Conservation (phyloP, 2,329 filamentous ascomycete species). For the Hypoxylon sp. region DNA sequence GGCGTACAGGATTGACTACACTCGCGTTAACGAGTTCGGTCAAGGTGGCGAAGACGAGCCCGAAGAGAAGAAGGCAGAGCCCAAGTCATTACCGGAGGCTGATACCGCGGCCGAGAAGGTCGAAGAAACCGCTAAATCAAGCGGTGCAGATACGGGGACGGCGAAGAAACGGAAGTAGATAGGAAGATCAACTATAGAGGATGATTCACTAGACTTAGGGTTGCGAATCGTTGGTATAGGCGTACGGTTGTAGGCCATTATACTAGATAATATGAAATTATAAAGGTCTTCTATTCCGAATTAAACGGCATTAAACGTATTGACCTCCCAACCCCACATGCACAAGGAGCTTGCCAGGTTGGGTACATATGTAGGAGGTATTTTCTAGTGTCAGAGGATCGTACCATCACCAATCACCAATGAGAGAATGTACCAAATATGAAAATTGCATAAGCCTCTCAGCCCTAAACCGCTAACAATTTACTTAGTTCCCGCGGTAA, state of each 20-base stretch:
- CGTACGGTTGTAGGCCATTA: slow-evolving; percentile 1
- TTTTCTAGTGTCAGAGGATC: not conserved
- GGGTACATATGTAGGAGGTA: too few relatives aligned
- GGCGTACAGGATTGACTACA: slow-evolving; percentile 93
- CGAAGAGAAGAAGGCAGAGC: slow-evolving; percentile 59
- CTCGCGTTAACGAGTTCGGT: slow-evolving; percentile 95
- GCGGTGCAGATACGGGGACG: slow-evolving; percentile 65
- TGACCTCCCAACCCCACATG: not conserved
- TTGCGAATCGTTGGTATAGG: slow-evolving; percentile 7
- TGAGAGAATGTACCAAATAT: slow-evolving; percentile 1
- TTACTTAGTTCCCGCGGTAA: slow-evolving; percentile 7
- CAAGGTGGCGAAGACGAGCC: slow-evolving; percentile 95
- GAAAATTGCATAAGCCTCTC: slow-evolving; percentile 7
- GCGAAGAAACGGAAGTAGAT: slow-evolving; percentile 64
- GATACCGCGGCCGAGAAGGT: slow-evolving; percentile 50
- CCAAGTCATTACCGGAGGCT: slow-evolving; percentile 55
- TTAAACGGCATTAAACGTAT: not conserved
- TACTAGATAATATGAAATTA: not conserved
- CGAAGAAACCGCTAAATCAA: slow-evolving; percentile 61
- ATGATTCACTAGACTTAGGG: slow-evolving; percentile 7
- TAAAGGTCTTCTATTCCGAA: not conserved
- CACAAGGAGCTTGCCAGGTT: not conserved
- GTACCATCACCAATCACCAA: slow-evolving; percentile 24
- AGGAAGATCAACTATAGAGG: not conserved
- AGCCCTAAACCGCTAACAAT: slow-evolving; percentile 23